Base-by-base conservation (phyloP, 1,284 basidiomycete species). In the Tausonia pullulans region DNA sequence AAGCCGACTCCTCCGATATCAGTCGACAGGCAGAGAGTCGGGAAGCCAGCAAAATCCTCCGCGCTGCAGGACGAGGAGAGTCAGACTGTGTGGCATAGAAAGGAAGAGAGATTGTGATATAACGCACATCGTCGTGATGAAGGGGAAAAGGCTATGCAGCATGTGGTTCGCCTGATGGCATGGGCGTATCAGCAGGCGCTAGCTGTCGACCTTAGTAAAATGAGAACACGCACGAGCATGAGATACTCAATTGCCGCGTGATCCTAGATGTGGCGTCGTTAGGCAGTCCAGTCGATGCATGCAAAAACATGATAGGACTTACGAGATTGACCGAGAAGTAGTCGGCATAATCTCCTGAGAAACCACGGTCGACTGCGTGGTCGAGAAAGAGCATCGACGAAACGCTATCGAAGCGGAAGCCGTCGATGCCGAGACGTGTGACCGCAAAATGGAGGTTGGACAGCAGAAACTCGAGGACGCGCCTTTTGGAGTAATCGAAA, bases 21-120 rank as follows among this genome's bases (percentile, higher is more conserved):
- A 3, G 68, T 60, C 4, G 67, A 60, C 16, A 60, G 50, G 16
- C 56, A 54, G 11, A 69, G 60, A 6, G 67, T 67, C 13, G 68
- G 68, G 16, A 64, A 66, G 9, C 68, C 68, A 44, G 68, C 68
- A 16, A 68, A 62, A 50, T 69, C 68, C 41, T 69, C 68, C 14
- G 68, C 67, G 43, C 27, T 27, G 27, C 2, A 27, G 27, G 27
- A 27, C 27, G 27, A 27, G 27, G 27, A 27, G 27, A 27, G 27
- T 27, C 27, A 27, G 27, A 27, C 27, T 27, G 27, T 27, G 27
- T 27, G 27, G 27, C 27, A 27, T 27, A 27, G 27, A 27, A 27
- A 27, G 27, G 27, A 27, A 27, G 27, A 27, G 27, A 27, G 27
- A 27, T 27, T 27, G 27, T 27, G 27, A 27, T 27, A 27, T 27